Evolutionary conservation across 208 protist species (phyloP).

Genomic region (Acanthamoeba sp.): DNA sequence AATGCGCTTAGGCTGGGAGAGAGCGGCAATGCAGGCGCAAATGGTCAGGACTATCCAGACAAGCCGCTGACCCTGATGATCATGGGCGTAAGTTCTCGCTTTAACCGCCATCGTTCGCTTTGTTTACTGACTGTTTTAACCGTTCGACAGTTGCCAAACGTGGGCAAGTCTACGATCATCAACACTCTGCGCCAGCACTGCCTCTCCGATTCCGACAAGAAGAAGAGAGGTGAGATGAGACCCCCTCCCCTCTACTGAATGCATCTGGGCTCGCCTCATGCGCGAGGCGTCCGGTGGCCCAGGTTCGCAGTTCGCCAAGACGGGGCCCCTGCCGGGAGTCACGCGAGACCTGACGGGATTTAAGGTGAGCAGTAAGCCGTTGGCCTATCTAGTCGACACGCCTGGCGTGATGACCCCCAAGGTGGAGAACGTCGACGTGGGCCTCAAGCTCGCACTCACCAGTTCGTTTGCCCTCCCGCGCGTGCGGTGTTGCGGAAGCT

Average conservation of each 20-base stretch:
- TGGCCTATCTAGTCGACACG: slow-evolving; percentile 72
- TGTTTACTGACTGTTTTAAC: neutral
- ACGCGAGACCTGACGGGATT: slow-evolving; percentile 61
- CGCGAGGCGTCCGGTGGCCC: no score
- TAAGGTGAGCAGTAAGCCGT: slow-evolving; percentile 65
- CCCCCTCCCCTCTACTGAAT: no score
- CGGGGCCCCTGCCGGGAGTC: slow-evolving; percentile 64
- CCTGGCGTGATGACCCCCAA: slow-evolving; percentile 67
- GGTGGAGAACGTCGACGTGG: slow-evolving; percentile 52
- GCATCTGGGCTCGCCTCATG: no score
- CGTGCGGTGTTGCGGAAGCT: neutral
- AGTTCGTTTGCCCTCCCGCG: neutral
- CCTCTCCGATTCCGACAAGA: slow-evolving; percentile 48
- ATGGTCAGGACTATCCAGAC: neutral
- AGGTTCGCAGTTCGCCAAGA: slow-evolving; percentile 66
- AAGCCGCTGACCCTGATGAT: slow-evolving; percentile 65
- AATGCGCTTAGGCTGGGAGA: neutral
- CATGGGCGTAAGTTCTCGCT: slow-evolving; percentile 57
- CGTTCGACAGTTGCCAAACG: slow-evolving; percentile 52
- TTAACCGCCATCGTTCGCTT: neutral
- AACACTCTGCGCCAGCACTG: slow-evolving; percentile 54
- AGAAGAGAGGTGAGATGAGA: slow-evolving; percentile 18
- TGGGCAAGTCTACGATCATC: slow-evolving; percentile 74
- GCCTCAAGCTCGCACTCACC: slow-evolving; percentile 66
- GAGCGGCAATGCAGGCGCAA: neutral